Evolutionary conservation across 2,329 filamentous ascomycete species (phyloP), one percentile per base, ranked within the genome.

Genomic region (Epichloe sibirici): DNA sequence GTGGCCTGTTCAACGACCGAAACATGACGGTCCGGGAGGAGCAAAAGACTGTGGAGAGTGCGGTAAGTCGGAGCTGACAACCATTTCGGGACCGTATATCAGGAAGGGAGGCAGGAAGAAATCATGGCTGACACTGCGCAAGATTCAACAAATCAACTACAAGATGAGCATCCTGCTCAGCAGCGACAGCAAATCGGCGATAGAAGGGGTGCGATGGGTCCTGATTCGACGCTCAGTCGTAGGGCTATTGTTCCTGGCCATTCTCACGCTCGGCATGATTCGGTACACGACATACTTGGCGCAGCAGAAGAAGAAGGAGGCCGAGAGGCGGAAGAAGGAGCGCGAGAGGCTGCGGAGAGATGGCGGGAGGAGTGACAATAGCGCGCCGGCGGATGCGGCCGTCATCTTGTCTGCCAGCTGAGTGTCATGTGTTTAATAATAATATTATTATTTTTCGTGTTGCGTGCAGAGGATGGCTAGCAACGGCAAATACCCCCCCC

Each of bases 141-240:
- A 88, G 77, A 90, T 95, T 57, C 90, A 96, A 74, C 86, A 95
- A 71, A 78, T 97, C 59, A 95, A 91, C 69, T 95, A 97, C 71
- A 93, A 95, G 66, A 97, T 98, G 67, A 94, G 88, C 23, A 89
- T 95, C 35, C 78, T 81, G 42, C 77, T 98, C 44, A 94, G 89
- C 66, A 93, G 88, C 56, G 93, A 97, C 67, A 83, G 86, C 47
- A 90, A 91, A 66, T 91, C 87, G 4, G 88, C 96, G 61, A 90
- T 97, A 48, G 93, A 98, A 67, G 86, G 85, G 1, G 73, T 98
- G 48, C 78, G 93, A 55, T 97, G 93, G 93, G 83, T 96, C 42
- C 70, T 84, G 57, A 88, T 83, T 56, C 72, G 79, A 51, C 73
- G 81, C 49, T 80, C 81, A 23, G 80, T 81, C 31, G 65, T 82